phyloP scores from a whole-genome alignment of 2,329 filamentous ascomycete genomes.

The Nemania sp. region DNA sequence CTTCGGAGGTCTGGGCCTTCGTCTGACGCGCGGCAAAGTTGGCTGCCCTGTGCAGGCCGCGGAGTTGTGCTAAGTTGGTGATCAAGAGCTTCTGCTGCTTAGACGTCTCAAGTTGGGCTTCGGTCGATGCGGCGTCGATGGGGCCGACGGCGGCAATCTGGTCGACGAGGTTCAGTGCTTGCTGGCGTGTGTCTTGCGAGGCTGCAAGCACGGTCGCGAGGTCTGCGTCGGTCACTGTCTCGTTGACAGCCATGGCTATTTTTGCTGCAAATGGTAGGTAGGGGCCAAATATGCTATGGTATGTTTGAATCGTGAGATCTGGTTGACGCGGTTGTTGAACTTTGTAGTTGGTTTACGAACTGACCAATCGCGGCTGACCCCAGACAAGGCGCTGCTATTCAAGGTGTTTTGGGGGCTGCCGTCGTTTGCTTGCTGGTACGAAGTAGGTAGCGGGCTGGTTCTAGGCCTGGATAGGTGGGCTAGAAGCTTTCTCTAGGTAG shows the following conservation, averaged over 20 bases:
- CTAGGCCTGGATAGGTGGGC: too few relatives aligned
- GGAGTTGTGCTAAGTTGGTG: slow-evolving; percentile 77
- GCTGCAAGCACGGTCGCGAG: slow-evolving; percentile 71
- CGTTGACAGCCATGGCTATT: slow-evolving; percentile 54
- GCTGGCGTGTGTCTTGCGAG: slow-evolving; percentile 72
- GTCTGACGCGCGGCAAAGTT: slow-evolving; percentile 81
- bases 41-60: slow-evolving; percentile 80
- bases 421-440: too few relatives aligned
- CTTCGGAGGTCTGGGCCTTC: slow-evolving; percentile 83
- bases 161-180: slow-evolving; percentile 68
- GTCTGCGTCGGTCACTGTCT: slow-evolving; percentile 65
- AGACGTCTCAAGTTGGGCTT: slow-evolving; percentile 62
- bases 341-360: too few relatives aligned
- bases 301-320: not conserved
- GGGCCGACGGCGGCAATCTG: slow-evolving; percentile 52
- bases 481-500: too few relatives aligned
- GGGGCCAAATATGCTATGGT: not conserved
- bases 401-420: too few relatives aligned
- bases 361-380: slow-evolving; percentile 9
- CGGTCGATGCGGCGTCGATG: slow-evolving; percentile 47
- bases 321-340: not conserved
- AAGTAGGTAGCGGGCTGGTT: too few relatives aligned
- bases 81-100: slow-evolving; percentile 80
- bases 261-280: not conserved
- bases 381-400: too few relatives aligned